These are phyloP conservation scores for Endocladia muricata DNA, from an alignment of 31 red algal species.

Conservation along the genomic window DNA sequence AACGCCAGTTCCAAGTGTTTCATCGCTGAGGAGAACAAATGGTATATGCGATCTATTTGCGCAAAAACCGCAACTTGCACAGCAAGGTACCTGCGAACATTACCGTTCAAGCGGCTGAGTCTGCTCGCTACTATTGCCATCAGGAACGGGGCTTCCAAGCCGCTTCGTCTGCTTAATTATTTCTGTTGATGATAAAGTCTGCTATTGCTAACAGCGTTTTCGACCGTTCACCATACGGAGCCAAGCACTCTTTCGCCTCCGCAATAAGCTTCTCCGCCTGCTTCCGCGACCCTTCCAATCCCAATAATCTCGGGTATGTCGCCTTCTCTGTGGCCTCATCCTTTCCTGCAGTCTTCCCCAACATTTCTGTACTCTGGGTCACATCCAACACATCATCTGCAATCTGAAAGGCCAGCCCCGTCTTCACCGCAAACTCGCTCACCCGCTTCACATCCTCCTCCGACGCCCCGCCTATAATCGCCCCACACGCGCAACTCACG, in stretches of 20 bases:
- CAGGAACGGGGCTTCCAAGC: too few relatives aligned
- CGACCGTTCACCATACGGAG: constrained; percentile 65
- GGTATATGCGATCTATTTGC: too few relatives aligned
- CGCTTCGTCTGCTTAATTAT: too few relatives aligned
- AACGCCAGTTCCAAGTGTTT: too few relatives aligned
- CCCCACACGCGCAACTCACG: constrained; percentile 73
- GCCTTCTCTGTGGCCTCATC: constrained; percentile 88
- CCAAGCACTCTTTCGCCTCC: constrained; percentile 79
- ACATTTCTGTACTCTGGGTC: constrained; percentile 66
- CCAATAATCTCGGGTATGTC: constrained; percentile 90
- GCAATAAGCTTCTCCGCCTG: constrained; percentile 72
- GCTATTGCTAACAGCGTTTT: constrained; percentile 70
- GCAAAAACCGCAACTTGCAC: too few relatives aligned
- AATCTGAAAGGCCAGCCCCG: constrained; percentile 97
- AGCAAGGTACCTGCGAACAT: too few relatives aligned
- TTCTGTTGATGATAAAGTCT: constrained; percentile 92
- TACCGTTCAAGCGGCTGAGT: too few relatives aligned
- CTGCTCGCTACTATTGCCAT: too few relatives aligned
- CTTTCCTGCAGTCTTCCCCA: constrained; percentile 98
- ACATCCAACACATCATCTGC: constrained; percentile 96
- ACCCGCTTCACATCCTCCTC: constrained; percentile 74
- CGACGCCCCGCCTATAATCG: constrained; percentile 83
- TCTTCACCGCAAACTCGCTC: constrained; percentile 84
- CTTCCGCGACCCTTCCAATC: constrained; percentile 68
- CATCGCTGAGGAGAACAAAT: too few relatives aligned